phyloP scores from a whole-genome alignment of 805 yeast species.

The Ogataea chonburiensis region DNA sequence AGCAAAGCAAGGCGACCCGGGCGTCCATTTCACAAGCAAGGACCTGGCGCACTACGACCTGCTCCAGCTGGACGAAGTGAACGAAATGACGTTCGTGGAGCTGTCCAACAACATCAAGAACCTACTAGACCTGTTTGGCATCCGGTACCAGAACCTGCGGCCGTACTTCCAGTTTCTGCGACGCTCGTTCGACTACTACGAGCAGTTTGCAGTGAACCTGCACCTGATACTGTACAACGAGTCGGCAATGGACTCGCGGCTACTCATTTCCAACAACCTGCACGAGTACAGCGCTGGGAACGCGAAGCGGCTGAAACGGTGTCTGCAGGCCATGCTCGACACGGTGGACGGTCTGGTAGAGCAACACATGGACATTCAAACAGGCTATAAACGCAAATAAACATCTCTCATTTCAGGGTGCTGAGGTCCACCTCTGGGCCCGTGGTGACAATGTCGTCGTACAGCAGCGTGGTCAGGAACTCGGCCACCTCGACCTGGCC shows the following conservation, averaged over 20 bases:
- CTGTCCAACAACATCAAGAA: conserved; percentile 18
- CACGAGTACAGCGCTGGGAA: conserved; percentile 8
- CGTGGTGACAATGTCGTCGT: conserved; percentile 64
- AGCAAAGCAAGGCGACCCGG: conserved; percentile 7
- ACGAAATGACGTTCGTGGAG: conserved; percentile 14
- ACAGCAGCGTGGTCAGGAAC: conserved; percentile 72
- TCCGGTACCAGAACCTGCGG: conserved; percentile 16
- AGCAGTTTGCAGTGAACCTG: conserved; percentile 15
- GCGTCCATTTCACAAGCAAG: conserved; percentile 3
- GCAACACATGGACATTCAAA: conserved; percentile 8
- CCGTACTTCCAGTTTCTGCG: conserved; percentile 19
- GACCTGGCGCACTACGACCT: conserved; percentile 11
- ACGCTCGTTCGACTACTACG: conserved; percentile 17
- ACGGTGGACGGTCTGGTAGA: conserved; percentile 4
- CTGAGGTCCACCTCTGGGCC: conserved; percentile 34
- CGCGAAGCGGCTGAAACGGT: conserved; percentile 11
- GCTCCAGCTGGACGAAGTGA: conserved; percentile 12
- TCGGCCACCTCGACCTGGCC: conserved; percentile 68
- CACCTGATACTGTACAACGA: conserved; percentile 17
- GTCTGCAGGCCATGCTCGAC: conserved; percentile 20
- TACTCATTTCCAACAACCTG: conserved; percentile 13
- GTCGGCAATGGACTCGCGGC: conserved; percentile 9
- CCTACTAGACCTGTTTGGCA: conserved; percentile 14
- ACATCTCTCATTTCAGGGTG: conserved; percentile 25
- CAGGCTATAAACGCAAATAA: conserved; percentile 2